Base-by-base conservation (phyloP, 768 basidiomycete species). In the Pulveroboletus sp. region DNA sequence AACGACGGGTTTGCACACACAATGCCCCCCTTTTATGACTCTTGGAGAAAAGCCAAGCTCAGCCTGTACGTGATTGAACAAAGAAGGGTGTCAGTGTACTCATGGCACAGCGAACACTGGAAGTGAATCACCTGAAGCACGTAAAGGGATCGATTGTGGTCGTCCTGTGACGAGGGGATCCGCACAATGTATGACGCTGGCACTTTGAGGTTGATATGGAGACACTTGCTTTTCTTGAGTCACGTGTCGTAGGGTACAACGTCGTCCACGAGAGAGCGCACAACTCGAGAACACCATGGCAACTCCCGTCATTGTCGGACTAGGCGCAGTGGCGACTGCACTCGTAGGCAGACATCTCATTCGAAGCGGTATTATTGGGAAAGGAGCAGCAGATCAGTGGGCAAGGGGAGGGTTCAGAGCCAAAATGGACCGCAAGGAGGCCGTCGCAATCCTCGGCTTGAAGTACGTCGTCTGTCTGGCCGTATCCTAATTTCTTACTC, bases 381-480 rank as follows among this genome's bases (percentile, higher is more conserved):
- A 79, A 11, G 78, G 72, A 57, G 74, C 73, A 21, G 84, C 84
- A 11, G 86, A 93, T 38, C 79, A 94, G 66, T 98, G 91, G 83
- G 84, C 76, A 15, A 92, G 85, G 70, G 95, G 95, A 49, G 95
- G 96, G 8, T 99, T 99, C 80, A 86, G 83, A 65, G 76, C 82
- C 26, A 96, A 92, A 76, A 98, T 98, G 94, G 95, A 98, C 65
- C 77, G 89, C 59, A 88, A 83, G 53, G 96, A 98, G 72, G 96
- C 96, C 6, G 80, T 92, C 52, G 80, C 83, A 52, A 84, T 99
- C 60, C 79, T 99, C 38, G 95, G 95, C 14, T 75, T 98, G 47
- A 95, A 87, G 96, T 96, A 53, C 57, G 89, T 79, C 38, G 31
- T 37, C 10, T n/a, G 42, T 51, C 46, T 48, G 6, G n/a, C 24